Conservation (phyloP, 1,139 yeast genomes). For the Wickerhamomyces sp. region DNA sequence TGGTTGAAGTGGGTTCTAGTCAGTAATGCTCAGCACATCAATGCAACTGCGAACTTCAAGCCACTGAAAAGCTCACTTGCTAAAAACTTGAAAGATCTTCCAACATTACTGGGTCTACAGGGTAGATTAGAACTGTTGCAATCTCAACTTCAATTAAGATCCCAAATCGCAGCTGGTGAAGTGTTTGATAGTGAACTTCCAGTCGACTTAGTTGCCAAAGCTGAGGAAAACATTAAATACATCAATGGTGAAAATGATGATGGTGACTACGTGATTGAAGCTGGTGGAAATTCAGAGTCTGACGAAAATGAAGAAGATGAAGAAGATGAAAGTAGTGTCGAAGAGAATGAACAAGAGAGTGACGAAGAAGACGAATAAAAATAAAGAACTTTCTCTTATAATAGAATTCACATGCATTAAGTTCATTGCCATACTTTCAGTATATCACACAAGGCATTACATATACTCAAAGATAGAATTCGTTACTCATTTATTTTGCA, state of each 20-base stretch:
- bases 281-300: slow-evolving; percentile 21
- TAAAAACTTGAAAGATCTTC: slow-evolving; percentile 63
- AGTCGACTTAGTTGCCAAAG: slow-evolving; percentile 14
- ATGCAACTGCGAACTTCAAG: slow-evolving; percentile 51
- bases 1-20: slow-evolving; percentile 86
- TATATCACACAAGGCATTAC: background rate
- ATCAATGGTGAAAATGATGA: slow-evolving; percentile 51
- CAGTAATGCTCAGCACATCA: slow-evolving; percentile 64
- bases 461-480: background rate
- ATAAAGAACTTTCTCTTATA: slow-evolving; percentile 49
- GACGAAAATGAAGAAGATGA: slow-evolving; percentile 20
- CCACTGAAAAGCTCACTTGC: slow-evolving; percentile 60
- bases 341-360: slow-evolving; percentile 15
- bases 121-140: slow-evolving; percentile 76
- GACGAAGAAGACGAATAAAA: slow-evolving; percentile 6
- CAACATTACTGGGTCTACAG: slow-evolving; percentile 74
- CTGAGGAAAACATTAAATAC: slow-evolving; percentile 38
- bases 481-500: slow-evolving; percentile 10
- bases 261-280: slow-evolving; percentile 28
- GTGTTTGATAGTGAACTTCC: slow-evolving; percentile 10
- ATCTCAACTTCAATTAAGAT: slow-evolving; percentile 68
- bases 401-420: slow-evolving; percentile 32
- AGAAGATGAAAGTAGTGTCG: slow-evolving; percentile 7
- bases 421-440: too few relatives aligned
- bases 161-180: slow-evolving; percentile 35